Evolutionary conservation across 352 stramenopile genomes (phyloP), one percentile per base, ranked within the genome.

Genomic region (Peronospora tabacina): DNA sequence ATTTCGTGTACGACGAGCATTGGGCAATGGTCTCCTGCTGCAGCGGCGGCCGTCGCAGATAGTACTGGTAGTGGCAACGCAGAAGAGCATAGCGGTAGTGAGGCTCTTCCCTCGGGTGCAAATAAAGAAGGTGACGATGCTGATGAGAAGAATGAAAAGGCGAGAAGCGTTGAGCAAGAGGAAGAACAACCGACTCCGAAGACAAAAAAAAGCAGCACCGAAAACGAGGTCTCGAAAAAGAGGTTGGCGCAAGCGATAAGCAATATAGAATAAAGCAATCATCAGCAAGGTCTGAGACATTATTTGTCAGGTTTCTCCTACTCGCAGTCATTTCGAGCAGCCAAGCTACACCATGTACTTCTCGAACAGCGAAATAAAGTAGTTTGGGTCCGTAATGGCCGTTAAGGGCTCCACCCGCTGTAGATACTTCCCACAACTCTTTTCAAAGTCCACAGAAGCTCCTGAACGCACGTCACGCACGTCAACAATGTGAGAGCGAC

Each of bases 341-440:
- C 7, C 36, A n/a, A 20, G 39, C 26, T 45, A 20, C 11, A 34
- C 29, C 28, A 29, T 29, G n/a, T 29, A 29, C 24, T 46, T 56
- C 26, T 74, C 34, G 7, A 87, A 75, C 15, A 87, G 60, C 43
- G 63, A 48, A 8, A 34, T 74, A 55, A 90, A 93, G 62, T 93
- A 93, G 37, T 70, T 50, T 15, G 60, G 43, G 60, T 90, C 72
- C 33, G 73, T 89, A 55, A 93, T 90, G 37, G 82, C 82, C 12
- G 72, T 71, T 30, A 87, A 90, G 2, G 82, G 80, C 60, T 93
- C 82, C 29, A 90, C 77, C 28, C 82, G 80, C 59, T 85, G 63
- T 1, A 93, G 56, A 40, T 70, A 85, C 49, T 70, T 74, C 33
- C 52, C 61, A 16, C 64, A 69, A 50, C 58, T 76, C 37, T 70